Percentiles rank a stretch among this genome's conserved stretches.
Evolutionary conservation across 2,329 filamentous ascomycete species (phyloP).

Genomic region (Fusarium tupiense): DNA sequence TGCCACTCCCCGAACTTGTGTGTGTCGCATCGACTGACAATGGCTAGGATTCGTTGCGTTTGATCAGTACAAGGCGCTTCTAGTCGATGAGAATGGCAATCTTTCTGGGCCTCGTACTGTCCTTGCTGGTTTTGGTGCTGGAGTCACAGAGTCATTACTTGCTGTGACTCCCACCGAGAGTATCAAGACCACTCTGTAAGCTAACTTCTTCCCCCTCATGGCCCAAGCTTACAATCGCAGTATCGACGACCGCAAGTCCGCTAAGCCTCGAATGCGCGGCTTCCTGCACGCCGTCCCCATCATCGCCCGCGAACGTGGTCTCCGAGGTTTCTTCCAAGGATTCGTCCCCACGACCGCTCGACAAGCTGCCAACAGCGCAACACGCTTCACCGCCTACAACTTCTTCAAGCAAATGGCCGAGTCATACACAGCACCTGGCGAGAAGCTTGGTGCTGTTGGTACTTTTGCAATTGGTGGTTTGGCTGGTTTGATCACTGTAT

Average conservation of each 20-base stretch:
- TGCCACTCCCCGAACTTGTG: slow-evolving; percentile 41
- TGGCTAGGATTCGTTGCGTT: slow-evolving; percentile 81
- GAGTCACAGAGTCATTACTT: slow-evolving; percentile 90
- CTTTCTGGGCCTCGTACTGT: slow-evolving; percentile 92
- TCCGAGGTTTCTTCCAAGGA: slow-evolving; percentile 95
- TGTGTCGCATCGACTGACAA: slow-evolving; percentile 11
- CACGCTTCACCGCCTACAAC: slow-evolving; percentile 90
- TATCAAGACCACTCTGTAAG: slow-evolving; percentile 92
- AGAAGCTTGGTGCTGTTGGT: slow-evolving; percentile 87
- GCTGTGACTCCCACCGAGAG: slow-evolving; percentile 97
- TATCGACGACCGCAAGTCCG: slow-evolving; percentile 92
- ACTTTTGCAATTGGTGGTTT: slow-evolving; percentile 93
- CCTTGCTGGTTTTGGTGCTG: slow-evolving; percentile 91
- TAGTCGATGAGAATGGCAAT: slow-evolving; percentile 85
- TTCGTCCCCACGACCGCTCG: slow-evolving; percentile 94
- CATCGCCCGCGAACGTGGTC: slow-evolving; percentile 86
- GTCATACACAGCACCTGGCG: slow-evolving; percentile 90
- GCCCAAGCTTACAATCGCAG: slow-evolving; percentile 52
- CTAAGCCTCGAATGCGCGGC: slow-evolving; percentile 86
- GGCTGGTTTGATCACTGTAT: slow-evolving; percentile 92
- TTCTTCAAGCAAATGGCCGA: slow-evolving; percentile 90
- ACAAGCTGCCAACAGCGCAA: slow-evolving; percentile 93
- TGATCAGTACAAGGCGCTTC: slow-evolving; percentile 87
- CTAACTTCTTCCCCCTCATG: neutral
- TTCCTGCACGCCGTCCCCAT: slow-evolving; percentile 91